Conservation (phyloP, 2,329 filamentous ascomycete species). For the Ophiostoma quercus region DNA sequence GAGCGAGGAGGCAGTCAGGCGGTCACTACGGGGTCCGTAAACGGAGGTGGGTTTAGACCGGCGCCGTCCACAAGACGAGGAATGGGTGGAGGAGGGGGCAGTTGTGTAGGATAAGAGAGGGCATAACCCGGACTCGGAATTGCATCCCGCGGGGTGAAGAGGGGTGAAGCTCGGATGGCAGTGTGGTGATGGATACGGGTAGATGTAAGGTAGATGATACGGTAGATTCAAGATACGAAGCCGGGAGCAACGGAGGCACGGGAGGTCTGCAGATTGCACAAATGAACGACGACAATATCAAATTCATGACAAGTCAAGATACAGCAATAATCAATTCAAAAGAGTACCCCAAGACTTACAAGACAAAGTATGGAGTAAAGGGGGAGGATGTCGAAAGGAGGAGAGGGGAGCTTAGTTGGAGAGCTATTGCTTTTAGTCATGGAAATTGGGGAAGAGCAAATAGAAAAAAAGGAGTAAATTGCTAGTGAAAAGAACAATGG, state of each 20-base stretch:
- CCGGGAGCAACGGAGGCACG: neutral
- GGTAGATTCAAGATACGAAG: neutral
- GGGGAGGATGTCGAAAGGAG: neutral
- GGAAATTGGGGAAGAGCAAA: neutral
- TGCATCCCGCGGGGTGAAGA: constrained; percentile 6
- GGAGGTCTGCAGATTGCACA: neutral
- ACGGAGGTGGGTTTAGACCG: neutral
- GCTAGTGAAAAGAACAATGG: neutral
- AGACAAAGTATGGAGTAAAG: neutral
- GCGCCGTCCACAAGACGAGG: constrained; percentile 7
- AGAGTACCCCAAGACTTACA: neutral
- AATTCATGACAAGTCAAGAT: neutral
- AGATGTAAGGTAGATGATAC: neutral
- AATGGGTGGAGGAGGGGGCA: neutral
- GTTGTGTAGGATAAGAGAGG: neutral
- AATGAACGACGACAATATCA: neutral
- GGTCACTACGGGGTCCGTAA: constrained; percentile 12
- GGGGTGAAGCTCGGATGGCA: neutral
- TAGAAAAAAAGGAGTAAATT: neutral
- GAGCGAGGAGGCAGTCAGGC: neutral
- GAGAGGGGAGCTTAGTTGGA: neutral
- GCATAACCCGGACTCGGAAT: constrained; percentile 1
- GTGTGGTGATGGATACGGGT: neutral
- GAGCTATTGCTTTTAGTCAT: constrained; percentile 4
- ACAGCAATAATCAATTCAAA: neutral